These are phyloP conservation scores for Carex arenaria DNA, from an alignment of 202 grass and related monocot genomes.

Conservation along the genomic window DNA sequence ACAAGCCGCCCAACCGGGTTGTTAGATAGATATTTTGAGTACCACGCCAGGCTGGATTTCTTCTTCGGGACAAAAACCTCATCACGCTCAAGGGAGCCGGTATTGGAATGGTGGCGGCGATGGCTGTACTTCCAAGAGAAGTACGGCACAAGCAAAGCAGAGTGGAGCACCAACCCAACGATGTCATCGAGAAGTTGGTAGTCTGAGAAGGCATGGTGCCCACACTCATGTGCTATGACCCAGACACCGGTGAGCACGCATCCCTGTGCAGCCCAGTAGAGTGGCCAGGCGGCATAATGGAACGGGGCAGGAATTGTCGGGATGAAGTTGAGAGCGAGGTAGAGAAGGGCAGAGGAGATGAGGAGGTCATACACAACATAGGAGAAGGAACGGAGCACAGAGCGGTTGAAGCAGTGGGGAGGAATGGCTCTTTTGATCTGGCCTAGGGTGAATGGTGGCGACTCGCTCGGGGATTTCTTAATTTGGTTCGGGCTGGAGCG, in stretches of 20 bases:
- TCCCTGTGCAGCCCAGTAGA: constrained; percentile 67
- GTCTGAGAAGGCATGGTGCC: constrained; percentile 89
- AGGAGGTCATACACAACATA: constrained; percentile 73
- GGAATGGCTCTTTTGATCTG: constrained; percentile 97
- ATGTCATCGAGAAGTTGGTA: constrained; percentile 61
- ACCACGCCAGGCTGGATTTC: constrained; percentile 46
- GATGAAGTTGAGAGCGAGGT: constrained; percentile 46
- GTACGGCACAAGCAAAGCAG: constrained; percentile 70
- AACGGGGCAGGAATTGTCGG: constrained; percentile 34
- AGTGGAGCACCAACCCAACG: constrained; percentile 85
- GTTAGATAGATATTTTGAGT: constrained; percentile 60
- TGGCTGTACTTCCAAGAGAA: constrained; percentile 99
- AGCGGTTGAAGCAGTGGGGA: constrained; percentile 85
- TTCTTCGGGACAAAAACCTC: constrained; percentile 94
- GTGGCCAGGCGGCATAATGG: constrained; percentile 43
- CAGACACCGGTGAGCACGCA: constrained; percentile 73
- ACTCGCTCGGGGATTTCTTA: constrained; percentile 56
- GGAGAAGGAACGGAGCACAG: constrained; percentile 69
- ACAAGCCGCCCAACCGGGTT: constrained; percentile 58
- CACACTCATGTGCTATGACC: constrained; percentile 94
- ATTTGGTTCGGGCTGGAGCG: not conserved
- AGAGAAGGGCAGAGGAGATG: constrained; percentile 45
- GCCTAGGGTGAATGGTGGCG: constrained; percentile 62
- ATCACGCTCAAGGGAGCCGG: constrained; percentile 70
- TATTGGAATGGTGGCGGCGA: constrained; percentile 93